These are phyloP conservation scores for Colletotrichum sp. DNA, from an alignment of 2,329 filamentous ascomycete genomes.

Conservation along the genomic window DNA sequence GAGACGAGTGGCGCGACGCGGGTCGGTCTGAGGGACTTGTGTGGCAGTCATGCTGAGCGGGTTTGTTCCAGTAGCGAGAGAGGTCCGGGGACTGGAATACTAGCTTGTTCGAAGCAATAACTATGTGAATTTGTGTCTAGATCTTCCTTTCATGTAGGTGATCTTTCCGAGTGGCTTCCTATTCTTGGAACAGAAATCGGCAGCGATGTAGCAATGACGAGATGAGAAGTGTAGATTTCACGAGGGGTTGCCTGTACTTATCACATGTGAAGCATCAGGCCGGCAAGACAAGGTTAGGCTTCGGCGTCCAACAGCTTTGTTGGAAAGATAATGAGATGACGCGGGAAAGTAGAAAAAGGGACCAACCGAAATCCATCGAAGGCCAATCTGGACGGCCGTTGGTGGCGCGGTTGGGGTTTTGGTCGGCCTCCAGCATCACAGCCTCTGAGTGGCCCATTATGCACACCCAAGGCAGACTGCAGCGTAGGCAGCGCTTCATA, in stretches of 20 bases:
- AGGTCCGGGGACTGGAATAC: not conserved
- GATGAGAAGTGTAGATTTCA: not conserved
- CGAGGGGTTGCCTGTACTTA: not conserved
- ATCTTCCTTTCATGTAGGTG: not conserved
- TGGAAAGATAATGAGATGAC: not conserved
- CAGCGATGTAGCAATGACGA: not conserved
- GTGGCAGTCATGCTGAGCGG: not conserved
- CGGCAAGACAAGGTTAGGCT: not conserved
- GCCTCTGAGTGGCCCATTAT: not conserved
- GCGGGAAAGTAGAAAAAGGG: not conserved
- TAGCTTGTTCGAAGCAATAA: not conserved
- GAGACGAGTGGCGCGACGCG: constrained; percentile 13
- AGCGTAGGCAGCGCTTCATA: not conserved
- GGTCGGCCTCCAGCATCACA: too few relatives aligned
- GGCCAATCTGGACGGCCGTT: not conserved
- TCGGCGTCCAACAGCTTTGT: not conserved
- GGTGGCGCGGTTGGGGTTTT: not conserved
- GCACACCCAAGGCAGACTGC: not conserved
- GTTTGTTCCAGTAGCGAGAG: not conserved
- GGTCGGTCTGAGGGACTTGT: not conserved
- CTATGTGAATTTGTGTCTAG: not conserved
- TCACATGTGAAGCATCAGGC: not conserved
- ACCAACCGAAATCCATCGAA: not conserved
- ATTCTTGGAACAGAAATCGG: not conserved
- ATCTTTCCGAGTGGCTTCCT: not conserved